phyloP scores from a whole-genome alignment of 768 basidiomycete species.

The Coprinellus aureogranulatus region DNA sequence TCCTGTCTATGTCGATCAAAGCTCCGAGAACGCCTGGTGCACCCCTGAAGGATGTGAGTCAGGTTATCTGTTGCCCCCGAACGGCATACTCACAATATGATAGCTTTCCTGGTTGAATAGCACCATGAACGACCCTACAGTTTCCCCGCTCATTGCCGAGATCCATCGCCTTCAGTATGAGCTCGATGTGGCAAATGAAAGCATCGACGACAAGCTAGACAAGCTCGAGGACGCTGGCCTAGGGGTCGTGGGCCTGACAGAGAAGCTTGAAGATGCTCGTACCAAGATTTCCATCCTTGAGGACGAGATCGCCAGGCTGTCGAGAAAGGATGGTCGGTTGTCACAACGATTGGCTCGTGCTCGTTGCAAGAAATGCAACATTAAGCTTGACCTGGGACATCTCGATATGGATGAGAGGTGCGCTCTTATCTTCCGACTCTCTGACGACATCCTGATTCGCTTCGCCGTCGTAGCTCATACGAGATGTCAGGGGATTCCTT shows the following conservation, averaged over 20 bases:
- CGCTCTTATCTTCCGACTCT: slow-evolving; percentile 5
- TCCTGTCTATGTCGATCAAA: slow-evolving; percentile 63
- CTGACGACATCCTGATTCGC: neutral
- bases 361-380: slow-evolving; percentile 68
- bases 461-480: slow-evolving; percentile 41
- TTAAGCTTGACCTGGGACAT: slow-evolving; percentile 55
- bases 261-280: slow-evolving; percentile 71
- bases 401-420: slow-evolving; percentile 62
- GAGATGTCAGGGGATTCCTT: slow-evolving; percentile 49
- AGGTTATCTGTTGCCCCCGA: neutral
- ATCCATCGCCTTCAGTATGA: slow-evolving; percentile 72
- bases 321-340: slow-evolving; percentile 69
- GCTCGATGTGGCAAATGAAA: slow-evolving; percentile 76
- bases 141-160: slow-evolving; percentile 66
- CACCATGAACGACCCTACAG: slow-evolving; percentile 53
- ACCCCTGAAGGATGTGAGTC: slow-evolving; percentile 70
- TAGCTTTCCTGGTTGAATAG: slow-evolving; percentile 75
- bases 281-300: slow-evolving; percentile 54
- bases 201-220: slow-evolving; percentile 86
- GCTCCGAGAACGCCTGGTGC: slow-evolving; percentile 77
- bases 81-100: slow-evolving; percentile 1
- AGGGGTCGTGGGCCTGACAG: slow-evolving; percentile 67
- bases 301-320: slow-evolving; percentile 64
- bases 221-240: slow-evolving; percentile 79
- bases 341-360: slow-evolving; percentile 55